Conservation (phyloP, 1,284 basidiomycete genomes). For the Malassezia pachydermatis region DNA sequence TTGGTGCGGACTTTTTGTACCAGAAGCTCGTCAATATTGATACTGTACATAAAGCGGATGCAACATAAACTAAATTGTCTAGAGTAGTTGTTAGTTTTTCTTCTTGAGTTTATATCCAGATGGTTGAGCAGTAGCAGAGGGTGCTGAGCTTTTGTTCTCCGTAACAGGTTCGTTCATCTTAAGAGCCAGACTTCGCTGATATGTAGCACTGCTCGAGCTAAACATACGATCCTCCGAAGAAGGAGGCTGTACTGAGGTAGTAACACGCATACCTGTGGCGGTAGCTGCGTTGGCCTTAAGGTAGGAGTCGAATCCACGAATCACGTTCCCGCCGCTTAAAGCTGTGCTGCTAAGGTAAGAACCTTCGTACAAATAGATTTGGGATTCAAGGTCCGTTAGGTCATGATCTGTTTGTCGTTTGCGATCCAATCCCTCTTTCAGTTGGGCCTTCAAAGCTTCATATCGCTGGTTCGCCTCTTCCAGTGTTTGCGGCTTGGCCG, state of each 20-base stretch:
- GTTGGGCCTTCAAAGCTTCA: conserved; percentile 23
- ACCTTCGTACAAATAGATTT: conserved; percentile 46
- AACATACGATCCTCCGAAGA: conserved; percentile 38
- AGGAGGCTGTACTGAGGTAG: conserved; percentile 18
- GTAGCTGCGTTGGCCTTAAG: conserved; percentile 25
- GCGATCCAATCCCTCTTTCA: conserved; percentile 29
- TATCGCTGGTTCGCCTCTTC: conserved; percentile 43
- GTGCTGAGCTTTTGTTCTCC: too few relatives aligned
- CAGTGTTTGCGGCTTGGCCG: conserved; percentile 17
- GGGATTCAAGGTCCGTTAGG: conserved; percentile 42
- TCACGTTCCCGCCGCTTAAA: conserved; percentile 44
- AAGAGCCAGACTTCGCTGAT: conserved; percentile 35
- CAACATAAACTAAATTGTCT: too few relatives aligned
- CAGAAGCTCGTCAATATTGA: too few relatives aligned
- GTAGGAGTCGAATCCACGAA: conserved; percentile 44
- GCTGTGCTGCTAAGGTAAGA: conserved; percentile 41
- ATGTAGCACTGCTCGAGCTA: conserved; percentile 33
- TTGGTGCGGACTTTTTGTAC: too few relatives aligned
- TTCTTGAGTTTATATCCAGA: conserved; percentile 16
- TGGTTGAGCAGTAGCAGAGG: too few relatives aligned
- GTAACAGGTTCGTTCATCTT: conserved; percentile 28
- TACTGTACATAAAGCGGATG: too few relatives aligned
- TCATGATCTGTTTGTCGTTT: conserved; percentile 38
- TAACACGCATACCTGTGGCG: background rate
- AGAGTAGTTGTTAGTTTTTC: background rate